Evolutionary conservation across 208 protist species (phyloP).

Genomic region (Hexamita inflata): DNA sequence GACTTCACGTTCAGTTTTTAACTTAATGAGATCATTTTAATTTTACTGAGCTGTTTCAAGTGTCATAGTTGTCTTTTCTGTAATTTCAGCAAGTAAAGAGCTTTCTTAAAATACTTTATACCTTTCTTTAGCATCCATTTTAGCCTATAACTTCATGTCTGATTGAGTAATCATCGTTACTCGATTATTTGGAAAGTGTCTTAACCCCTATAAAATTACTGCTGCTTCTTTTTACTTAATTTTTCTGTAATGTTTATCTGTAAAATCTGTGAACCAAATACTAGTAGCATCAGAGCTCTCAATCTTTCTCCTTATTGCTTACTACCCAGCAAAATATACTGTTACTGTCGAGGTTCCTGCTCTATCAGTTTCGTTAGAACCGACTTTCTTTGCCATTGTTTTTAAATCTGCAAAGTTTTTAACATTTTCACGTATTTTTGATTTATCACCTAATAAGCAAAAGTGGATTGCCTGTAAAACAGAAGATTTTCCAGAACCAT

Average conservation of each 20-base stretch:
- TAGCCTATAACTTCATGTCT: neutral
- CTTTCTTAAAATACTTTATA: neutral
- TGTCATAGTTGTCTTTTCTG: neutral
- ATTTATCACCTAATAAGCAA: neutral
- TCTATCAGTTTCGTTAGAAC: neutral
- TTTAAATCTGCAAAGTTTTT: neutral
- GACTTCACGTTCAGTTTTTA: no score
- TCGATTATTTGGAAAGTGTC: neutral
- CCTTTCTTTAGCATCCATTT: neutral
- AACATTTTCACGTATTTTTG: neutral
- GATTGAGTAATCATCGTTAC: neutral
- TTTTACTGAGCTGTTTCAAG: no score
- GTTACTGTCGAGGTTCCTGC: neutral
- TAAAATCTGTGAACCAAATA: neutral
- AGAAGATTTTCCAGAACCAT: conserved; percentile 21
- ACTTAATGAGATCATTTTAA: no score
- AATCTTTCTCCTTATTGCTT: neutral
- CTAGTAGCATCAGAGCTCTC: neutral
- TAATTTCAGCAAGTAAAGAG: neutral
- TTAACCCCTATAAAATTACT: neutral
- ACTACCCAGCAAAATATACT: neutral
- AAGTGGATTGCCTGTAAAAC: conserved; percentile 19
- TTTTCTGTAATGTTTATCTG: neutral
- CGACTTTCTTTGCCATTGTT: neutral
- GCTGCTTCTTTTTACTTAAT: no score